phyloP scores from a whole-genome alignment of 345 rosid genomes.

The Trapa incisa region DNA sequence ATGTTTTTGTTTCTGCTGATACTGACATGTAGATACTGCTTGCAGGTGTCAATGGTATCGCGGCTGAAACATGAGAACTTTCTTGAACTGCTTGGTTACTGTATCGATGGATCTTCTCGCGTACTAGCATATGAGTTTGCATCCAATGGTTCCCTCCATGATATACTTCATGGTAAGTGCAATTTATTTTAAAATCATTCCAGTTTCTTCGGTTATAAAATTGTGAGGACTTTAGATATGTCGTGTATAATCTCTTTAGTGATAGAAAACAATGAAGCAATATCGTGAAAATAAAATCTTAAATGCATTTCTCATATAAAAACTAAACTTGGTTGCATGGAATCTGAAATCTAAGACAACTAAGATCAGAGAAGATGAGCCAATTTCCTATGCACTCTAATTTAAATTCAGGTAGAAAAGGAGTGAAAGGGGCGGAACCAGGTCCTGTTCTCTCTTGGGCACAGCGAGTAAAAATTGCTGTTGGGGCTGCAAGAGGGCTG shows the following conservation, averaged over 20 bases:
- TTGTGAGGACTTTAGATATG: background rate
- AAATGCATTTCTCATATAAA: background rate
- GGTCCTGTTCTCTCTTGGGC: constrained; percentile 81
- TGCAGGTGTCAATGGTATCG: constrained; percentile 83
- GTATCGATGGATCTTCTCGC: constrained; percentile 72
- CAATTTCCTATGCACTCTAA: background rate
- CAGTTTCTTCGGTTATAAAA: background rate
- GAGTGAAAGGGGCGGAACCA: constrained; percentile 74
- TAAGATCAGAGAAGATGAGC: background rate
- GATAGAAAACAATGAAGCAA: too few species aligned
- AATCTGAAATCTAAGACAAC: background rate
- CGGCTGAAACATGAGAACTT: constrained; percentile 75
- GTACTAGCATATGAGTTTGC: constrained; percentile 81
- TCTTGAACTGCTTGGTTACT: constrained; percentile 69
- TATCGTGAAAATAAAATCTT: too few species aligned
- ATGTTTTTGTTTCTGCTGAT: background rate
- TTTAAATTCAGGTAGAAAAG: constrained; percentile 31
- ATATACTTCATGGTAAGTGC: constrained; percentile 65
- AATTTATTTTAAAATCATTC: background rate
- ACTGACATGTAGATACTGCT: constrained; percentile 4
- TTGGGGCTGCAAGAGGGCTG: constrained; percentile 83
- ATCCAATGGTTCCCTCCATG: constrained; percentile 90
- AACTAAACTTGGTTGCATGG: background rate
- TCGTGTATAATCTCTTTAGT: too few species aligned
- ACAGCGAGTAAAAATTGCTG: constrained; percentile 88